Conservation (phyloP, 1,284 basidiomycete genomes). For the Melampsora larici-populina region DNA sequence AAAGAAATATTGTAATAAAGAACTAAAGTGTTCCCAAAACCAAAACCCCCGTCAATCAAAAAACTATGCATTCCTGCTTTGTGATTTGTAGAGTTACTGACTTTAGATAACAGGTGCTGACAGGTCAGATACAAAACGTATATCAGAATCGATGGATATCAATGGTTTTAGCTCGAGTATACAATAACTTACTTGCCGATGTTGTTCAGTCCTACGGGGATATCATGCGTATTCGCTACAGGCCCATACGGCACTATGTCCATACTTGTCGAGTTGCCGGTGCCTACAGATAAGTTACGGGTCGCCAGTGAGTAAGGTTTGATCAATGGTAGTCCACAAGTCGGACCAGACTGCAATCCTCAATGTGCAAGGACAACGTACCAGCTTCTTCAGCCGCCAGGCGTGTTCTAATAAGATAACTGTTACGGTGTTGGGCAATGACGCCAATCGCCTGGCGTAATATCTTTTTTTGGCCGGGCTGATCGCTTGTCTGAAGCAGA, state of each 20-base stretch:
- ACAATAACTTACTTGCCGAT: slow-evolving; percentile 64
- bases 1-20: slow-evolving; percentile 72
- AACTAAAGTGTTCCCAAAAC: slow-evolving; percentile 7
- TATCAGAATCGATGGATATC: background rate
- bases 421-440: slow-evolving; percentile 26
- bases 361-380: background rate
- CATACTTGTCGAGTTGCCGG: background rate
- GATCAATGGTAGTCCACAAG: background rate
- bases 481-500: slow-evolving; percentile 24
- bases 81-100: background rate
- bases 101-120: slow-evolving; percentile 43
- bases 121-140: slow-evolving; percentile 23
- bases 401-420: slow-evolving; percentile 25
- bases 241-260: slow-evolving; percentile 33
- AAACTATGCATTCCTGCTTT: no score
- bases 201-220: slow-evolving; percentile 82
- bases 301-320: background rate
- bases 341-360: background rate
- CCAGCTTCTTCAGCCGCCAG: slow-evolving; percentile 16
- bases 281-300: background rate
- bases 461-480: slow-evolving; percentile 36
- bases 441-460: slow-evolving; percentile 21
- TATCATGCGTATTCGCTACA: slow-evolving; percentile 60
- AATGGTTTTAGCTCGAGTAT: slow-evolving; percentile 84
- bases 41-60: background rate